A percentile compares a stretch with the other conserved stretches of the same genome.
Evolutionary conservation across 192 early-diverging fungal species (phyloP).

Genomic region (Entomortierella chlamydospora): DNA sequence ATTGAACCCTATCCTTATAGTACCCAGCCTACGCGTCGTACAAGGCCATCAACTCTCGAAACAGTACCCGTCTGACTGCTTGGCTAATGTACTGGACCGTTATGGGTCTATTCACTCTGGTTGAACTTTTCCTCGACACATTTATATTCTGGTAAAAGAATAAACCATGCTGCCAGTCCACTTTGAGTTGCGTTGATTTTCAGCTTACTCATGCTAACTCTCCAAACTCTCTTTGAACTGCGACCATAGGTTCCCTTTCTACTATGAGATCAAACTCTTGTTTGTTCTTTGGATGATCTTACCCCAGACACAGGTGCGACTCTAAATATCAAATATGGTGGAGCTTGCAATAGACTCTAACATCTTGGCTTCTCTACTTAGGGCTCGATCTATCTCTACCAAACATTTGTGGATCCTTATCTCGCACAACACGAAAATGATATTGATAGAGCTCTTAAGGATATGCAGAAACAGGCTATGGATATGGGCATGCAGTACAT

Average conservation of each 20-base stretch:
- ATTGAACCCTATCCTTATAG: background rate
- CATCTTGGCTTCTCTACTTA: background rate
- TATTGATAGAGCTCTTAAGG: conserved; percentile 41
- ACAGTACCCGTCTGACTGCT: conserved; percentile 34
- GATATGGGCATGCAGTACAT: conserved; percentile 42
- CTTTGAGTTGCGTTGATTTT: too few relatives aligned
- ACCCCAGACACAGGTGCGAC: conserved; percentile 44
- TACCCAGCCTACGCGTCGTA: conserved; percentile 54
- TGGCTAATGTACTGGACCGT: conserved; percentile 56
- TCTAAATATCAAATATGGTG: background rate
- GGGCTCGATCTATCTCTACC: conserved; percentile 52
- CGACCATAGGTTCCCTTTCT: conserved; percentile 47
- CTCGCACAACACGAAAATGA: conserved; percentile 38
- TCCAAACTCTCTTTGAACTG: background rate
- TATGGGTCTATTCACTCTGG: conserved; percentile 45
- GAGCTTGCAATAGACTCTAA: too few relatives aligned
- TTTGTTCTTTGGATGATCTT: conserved; percentile 53
- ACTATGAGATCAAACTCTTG: conserved; percentile 46
- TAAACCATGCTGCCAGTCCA: too few relatives aligned
- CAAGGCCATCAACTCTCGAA: conserved; percentile 41
- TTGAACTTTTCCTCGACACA: conserved; percentile 42
- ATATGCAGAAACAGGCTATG: conserved; percentile 41
- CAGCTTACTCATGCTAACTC: background rate
- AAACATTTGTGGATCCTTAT: conserved; percentile 41
- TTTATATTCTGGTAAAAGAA: conserved; percentile 53